phyloP scores from a whole-genome alignment of 2,329 filamentous ascomycete species.

The Fusarium piperis region DNA sequence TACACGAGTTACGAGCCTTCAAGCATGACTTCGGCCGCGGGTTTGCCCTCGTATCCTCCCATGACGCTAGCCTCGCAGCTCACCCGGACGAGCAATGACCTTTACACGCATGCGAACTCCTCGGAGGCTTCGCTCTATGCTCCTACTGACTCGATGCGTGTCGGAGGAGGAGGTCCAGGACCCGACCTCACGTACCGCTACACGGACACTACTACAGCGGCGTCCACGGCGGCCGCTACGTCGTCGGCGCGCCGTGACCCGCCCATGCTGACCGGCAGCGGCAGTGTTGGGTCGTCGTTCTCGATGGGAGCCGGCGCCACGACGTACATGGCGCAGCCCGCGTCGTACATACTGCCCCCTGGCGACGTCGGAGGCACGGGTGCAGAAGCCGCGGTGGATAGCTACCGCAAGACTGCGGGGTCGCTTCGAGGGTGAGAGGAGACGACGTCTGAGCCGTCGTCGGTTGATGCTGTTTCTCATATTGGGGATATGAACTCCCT shows the following conservation, averaged over 20 bases:
- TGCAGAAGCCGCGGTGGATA: constrained; percentile 11
- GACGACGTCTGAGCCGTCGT: background rate
- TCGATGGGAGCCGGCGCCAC: constrained; percentile 19
- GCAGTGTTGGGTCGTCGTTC: constrained; percentile 4
- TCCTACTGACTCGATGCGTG: constrained; percentile 17
- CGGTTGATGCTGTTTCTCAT: background rate
- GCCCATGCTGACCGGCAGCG: constrained; percentile 16
- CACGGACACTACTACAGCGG: constrained; percentile 41
- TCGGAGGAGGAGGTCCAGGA: background rate
- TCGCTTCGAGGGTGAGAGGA: constrained; percentile 13
- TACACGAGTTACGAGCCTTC: constrained; percentile 40
- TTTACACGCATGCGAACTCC: constrained; percentile 31
- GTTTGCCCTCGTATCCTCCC: constrained; percentile 28
- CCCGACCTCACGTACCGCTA: constrained; percentile 46
- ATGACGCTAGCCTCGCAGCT: constrained; percentile 27
- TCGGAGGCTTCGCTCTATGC: constrained; percentile 25
- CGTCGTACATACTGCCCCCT: constrained; percentile 32
- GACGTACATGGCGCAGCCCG: constrained; percentile 17
- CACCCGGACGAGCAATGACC: constrained; percentile 25
- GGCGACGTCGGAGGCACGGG: constrained; percentile 22
- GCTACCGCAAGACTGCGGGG: constrained; percentile 34
- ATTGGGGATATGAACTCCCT: background rate
- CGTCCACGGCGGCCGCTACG: constrained; percentile 16
- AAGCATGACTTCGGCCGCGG: constrained; percentile 16
- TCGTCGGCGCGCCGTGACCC: constrained; percentile 23